Base-by-base conservation (phyloP, 1,284 basidiomycete species). In the Phellinidium pouzarii region DNA sequence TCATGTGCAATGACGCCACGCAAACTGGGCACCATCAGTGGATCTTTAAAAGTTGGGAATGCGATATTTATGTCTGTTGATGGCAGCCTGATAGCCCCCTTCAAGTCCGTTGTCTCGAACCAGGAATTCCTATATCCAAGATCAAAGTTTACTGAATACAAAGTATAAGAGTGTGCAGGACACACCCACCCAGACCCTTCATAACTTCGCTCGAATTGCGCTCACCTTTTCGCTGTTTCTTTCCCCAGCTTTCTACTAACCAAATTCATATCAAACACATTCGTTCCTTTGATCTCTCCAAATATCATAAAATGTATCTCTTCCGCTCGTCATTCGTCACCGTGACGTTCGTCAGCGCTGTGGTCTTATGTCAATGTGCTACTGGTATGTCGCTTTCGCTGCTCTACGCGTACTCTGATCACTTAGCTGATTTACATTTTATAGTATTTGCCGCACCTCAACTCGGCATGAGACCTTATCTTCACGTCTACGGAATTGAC, bases 241-340 rank as follows among this genome's bases (percentile, higher is more conserved):
- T 17, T 40, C 9, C 25, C 29, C n/a, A 46, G 44, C 44, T n/a
- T 31, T 46, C 19, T 34, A n/a, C 26, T 22, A 19, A 46, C 26
- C 29, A n/a, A 25, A 8, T 43, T 45, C 53, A 19, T 36, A 36
- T 31, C 20, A 11, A 25, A 36, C 46, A 11, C 51, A 27, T 25
- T 19, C 31, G 26, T 40, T 47, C 25, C 44, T 52, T 52, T 34
- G 26, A 23, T 27, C 49, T 48, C 45, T 20, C 20, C 25, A 43
- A 22, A 14, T 37, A 34, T 11, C 19, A 36, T 26, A 37, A 54
- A 36, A 26, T 55, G 49, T 40, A 51, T 40, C 14, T 43, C 17
- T 47, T 47, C 42, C 54, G 54, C 34, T 46, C 42, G 19, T 42
- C 48, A n/a, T 45, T 55, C 48, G 22, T 55, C 37, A 12, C 23